phyloP scores from a whole-genome alignment of 1,284 basidiomycete genomes.

The Ganoderma multipileum region DNA sequence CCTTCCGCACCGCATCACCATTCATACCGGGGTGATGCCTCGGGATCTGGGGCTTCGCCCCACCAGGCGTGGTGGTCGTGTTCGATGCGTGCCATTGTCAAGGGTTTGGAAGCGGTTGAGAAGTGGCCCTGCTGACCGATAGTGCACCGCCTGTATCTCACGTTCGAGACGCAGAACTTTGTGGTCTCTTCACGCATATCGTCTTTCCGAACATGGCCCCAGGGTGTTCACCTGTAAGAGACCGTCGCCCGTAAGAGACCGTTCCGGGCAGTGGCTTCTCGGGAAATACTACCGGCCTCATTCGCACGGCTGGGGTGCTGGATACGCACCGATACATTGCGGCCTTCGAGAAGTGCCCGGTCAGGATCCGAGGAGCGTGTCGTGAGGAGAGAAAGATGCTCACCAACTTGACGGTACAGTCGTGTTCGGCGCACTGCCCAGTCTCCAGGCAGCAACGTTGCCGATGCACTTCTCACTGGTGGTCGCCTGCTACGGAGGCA shows the following conservation, averaged over 20 bases:
- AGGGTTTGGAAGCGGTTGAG: conserved; percentile 2
- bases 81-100: conserved; percentile 7
- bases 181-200: conserved; percentile 6
- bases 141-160: background rate
- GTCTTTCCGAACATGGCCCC: conserved; percentile 1
- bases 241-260: background rate
- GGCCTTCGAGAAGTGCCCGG: conserved; percentile 3
- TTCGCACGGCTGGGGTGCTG: conserved; percentile 5
- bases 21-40: background rate
- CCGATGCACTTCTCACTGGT: conserved; percentile 2
- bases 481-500: conserved; percentile 3
- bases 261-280: background rate
- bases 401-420: background rate
- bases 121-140: conserved; percentile 2
- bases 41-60: conserved; percentile 4
- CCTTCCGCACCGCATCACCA: background rate
- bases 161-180: conserved; percentile 3
- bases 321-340: conserved; percentile 4
- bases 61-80: conserved; percentile 3
- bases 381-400: background rate
- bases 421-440: conserved; percentile 6
- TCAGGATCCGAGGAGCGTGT: background rate
- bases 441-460: conserved; percentile 5
- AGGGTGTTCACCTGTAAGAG: background rate
- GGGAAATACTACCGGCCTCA: conserved; percentile 1